These are phyloP conservation scores for Lachnellula occidentalis DNA, from an alignment of 2,329 filamentous ascomycete genomes.

Conservation along the genomic window DNA sequence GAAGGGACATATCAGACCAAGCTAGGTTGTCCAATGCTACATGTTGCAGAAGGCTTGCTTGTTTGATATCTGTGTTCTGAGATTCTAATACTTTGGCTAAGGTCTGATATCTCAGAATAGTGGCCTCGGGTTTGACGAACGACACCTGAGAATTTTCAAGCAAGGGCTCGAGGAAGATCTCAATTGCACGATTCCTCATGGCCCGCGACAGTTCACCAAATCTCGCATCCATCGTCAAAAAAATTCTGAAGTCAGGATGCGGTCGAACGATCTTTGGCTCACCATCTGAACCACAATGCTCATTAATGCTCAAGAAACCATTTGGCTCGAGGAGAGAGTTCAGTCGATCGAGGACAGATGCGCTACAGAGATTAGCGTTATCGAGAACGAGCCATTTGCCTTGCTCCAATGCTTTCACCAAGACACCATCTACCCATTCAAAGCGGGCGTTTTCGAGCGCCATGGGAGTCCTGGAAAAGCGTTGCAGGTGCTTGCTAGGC, in stretches of 20 bases:
- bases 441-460: conserved; percentile 72
- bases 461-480: conserved; percentile 47
- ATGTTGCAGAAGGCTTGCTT: conserved; percentile 12
- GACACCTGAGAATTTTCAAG: not conserved
- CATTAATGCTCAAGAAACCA: conserved; percentile 84
- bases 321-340: conserved; percentile 92
- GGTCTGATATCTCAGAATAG: conserved; percentile 26
- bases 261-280: conserved; percentile 74
- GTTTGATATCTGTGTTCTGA: not conserved
- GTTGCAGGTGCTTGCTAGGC: conserved; percentile 22
- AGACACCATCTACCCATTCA: conserved; percentile 91
- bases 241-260: conserved; percentile 83
- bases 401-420: conserved; percentile 78
- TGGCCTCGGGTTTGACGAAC: conserved; percentile 20
- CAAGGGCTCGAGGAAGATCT: conserved; percentile 65
- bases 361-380: conserved; percentile 94
- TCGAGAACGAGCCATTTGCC: conserved; percentile 93
- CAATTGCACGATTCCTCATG: conserved; percentile 92
- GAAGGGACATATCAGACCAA: conserved; percentile 27
- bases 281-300: conserved; percentile 79
- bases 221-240: conserved; percentile 86
- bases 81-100: conserved; percentile 16
- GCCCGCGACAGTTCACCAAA: conserved; percentile 92
- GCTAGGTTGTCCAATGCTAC: conserved; percentile 30
- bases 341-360: conserved; percentile 86